Evolutionary conservation across 2,329 filamentous ascomycete species (phyloP), one percentile per base, ranked within the genome.

Genomic region (Microthyrium microscopicum): DNA sequence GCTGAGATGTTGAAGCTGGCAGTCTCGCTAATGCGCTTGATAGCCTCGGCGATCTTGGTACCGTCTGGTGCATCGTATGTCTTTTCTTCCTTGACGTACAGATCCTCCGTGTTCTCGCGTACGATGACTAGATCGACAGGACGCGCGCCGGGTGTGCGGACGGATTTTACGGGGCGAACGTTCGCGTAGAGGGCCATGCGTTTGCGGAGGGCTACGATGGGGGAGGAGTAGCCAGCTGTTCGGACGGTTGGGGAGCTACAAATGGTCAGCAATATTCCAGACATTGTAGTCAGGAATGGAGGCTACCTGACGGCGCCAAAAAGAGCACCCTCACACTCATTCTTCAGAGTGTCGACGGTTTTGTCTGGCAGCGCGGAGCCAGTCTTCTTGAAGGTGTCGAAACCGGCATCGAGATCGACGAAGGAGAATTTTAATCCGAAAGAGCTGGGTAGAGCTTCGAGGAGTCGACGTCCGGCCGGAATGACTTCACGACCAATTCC

Each of bases 401-500:
- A 98, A 41, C 89, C 89, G 39, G 89, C 89, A 41, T 89, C 71
- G 46, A 95, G 80, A 61, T 93, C 73, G 46, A 89, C 72, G 59
- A 95, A 98, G 55, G 78, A 80, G 68, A 95, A 95, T 52, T 83
- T 85, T 46, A 98, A 71, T 49, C 79, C 78, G 30, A 94, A 64
- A n/a, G 81, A 89, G n/a, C 77, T 59, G 21, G 87, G 85, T 2
- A 98, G 77, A 32, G 89, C 79, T 64, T 98, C 87, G 51, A 98
- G 80, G 46, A 95, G 66, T 42, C 80, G 77, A 48, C 83, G 81
- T 33, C 87, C 89, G 35, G 89, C 71, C 44, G 89, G 89, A 58
- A 98, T 95, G 56, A 98, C 89, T 62, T 98, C 89, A 54, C 82
- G 82, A 60, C 89, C 89, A 61, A 98, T 98, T 59, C 89, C 89